Base-by-base conservation (phyloP, 139 green algal species). In the Medakamo hakoo region DNA sequence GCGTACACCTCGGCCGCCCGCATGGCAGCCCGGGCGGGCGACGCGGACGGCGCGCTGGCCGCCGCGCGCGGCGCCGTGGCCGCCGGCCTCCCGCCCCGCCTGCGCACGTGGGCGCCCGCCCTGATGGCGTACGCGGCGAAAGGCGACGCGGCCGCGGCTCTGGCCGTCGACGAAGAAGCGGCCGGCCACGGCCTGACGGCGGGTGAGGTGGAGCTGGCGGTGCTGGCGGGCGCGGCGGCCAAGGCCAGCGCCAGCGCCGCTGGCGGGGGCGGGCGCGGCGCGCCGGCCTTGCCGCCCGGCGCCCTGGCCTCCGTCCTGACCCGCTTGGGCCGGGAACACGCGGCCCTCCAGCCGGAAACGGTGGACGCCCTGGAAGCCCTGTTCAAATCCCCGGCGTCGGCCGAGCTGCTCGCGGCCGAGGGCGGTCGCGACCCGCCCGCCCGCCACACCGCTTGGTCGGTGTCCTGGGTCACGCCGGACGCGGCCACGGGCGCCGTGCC, bases 251-350 rank as follows among this genome's bases (percentile, higher is more conserved):
- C 22, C 19, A 27, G 25, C 60, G 71, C 57, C 20, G 71, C n/a
- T n/a, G n/a, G n/a, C n/a, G n/a, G n/a, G n/a, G n/a, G n/a, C n/a
- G n/a, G n/a, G n/a, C n/a, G n/a, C n/a, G n/a, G n/a, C n/a, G n/a
- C n/a, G n/a, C n/a, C n/a, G n/a, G n/a, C n/a, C n/a, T n/a, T 59
- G 57, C 65, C 18, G 63, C 77, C 75, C 60, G 30, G 61, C 22
- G 64, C 64, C 52, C 24, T 77, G 9, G 2, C 40, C 3, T 32
- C n/a, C 27, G 55, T 76, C 70, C 55, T 81, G 61, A 5, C 20
- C 3, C 66, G 56, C 32, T 78, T 88, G 66, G 64, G 59, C 5
- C 31, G n/a, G 1, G 85, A 93, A 64, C 76, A 89, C 25, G 80
- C 76, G 4, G 27, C 62, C 49, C 76, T 93, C 48, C 31, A 63